Evolutionary conservation across 257 asterid species (phyloP), one percentile per base, ranked within the genome.

Genomic region (Agastache rugosa): DNA sequence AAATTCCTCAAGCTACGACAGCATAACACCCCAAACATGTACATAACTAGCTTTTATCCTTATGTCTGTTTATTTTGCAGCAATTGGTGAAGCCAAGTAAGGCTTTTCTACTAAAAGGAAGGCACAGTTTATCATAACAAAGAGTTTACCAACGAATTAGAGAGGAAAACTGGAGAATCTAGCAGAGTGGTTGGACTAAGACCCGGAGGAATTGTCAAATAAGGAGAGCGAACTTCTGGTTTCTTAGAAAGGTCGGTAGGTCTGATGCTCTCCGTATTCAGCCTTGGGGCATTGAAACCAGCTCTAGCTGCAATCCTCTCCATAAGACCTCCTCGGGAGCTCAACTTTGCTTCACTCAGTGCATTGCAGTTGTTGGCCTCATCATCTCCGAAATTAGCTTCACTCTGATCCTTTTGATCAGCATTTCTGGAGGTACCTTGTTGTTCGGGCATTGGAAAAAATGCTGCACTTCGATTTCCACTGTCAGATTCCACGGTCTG

Each of bases 261-360:
- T 55, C 86, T 86, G 65, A 89, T 84, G 77, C 82, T 83, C 67
- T 86, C 91, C 1, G 91, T 90, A 78, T 89, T 83, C 84, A 93
- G 75, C 80, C 87, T 86, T 3, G 98, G 96, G 77, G 96, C 90
- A 69, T 84, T 90, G 75, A 90, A 89, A 66, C 98, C 97, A 47
- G 96, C 93, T 79, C 98, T 78, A 80, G 96, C 93, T 53, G 91
- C 96, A 77, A 79, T 89, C 79, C 98, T 86, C 81, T 93, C 97
- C 78, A 87, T 64, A 51, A 93, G 97, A 58, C 94, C 89, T 48
- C 94, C 96, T 11, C 87, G 77, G 19, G 81, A 64, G 73, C 80
- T 84, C 79, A 66, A 67, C 77, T 72, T 81, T 41, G 75, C 82
- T 64, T 77, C 96, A 15, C 76, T 45, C 27, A 68, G 23, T 11